phyloP scores from a whole-genome alignment of 306 rosid species.

The Delonix regia region DNA sequence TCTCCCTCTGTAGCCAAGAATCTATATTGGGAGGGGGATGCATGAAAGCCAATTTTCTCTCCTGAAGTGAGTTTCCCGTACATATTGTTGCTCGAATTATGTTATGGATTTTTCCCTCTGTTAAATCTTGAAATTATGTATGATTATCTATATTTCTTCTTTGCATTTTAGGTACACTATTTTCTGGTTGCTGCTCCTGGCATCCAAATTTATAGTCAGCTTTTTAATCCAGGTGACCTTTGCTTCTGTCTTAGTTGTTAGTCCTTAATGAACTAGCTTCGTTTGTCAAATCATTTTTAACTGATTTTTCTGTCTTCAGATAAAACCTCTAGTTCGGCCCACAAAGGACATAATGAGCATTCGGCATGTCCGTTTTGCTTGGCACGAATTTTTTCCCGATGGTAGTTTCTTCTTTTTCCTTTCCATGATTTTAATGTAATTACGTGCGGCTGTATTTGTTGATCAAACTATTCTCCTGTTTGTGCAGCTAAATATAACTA shows the following conservation, averaged over 20 bases:
- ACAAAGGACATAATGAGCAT: conserved; percentile 86
- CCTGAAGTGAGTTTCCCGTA: conserved; percentile 67
- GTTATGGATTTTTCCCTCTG: conserved; percentile 10
- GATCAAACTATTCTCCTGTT: conserved; percentile 37
- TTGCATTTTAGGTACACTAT: conserved; percentile 80
- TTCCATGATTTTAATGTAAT: conserved; percentile 12
- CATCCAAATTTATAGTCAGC: conserved; percentile 78
- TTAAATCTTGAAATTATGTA: conserved; percentile 32
- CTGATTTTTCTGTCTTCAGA: conserved; percentile 53
- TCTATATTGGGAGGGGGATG: conserved; percentile 97
- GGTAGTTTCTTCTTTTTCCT: conserved; percentile 54
- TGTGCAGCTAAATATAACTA: conserved; percentile 73
- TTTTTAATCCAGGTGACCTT: conserved; percentile 72
- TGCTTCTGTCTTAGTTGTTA: conserved; percentile 1
- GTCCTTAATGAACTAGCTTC: conserved; percentile 9
- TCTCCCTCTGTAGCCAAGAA: conserved; percentile 74
- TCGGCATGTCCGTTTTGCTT: conserved; percentile 56
- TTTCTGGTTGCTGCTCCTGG: conserved; percentile 86
- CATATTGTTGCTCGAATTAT: conserved; percentile 31
- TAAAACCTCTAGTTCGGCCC: conserved; percentile 84
- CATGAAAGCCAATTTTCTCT: conserved; percentile 90
- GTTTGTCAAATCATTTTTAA: conserved; percentile 3
- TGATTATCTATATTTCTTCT: conserved; percentile 31
- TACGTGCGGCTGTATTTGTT: conserved; percentile 18
- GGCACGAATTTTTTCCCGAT: conserved; percentile 92